Evolutionary conservation across 148 eudicot genomes (phyloP).

Genomic region (Chenopodium quinoa): DNA sequence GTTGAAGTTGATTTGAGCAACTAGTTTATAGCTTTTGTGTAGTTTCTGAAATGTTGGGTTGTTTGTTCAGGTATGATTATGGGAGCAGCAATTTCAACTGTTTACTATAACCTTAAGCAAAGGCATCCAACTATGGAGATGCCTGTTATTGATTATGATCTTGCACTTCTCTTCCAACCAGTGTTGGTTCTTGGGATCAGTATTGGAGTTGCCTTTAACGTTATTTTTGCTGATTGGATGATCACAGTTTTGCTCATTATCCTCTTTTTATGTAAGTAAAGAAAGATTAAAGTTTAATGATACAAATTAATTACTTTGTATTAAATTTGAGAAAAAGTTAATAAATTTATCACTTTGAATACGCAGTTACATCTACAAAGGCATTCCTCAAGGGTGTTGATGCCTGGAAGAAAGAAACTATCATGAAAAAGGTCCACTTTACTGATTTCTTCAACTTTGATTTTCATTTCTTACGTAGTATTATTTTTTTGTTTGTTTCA

Average conservation of each 20-base stretch:
- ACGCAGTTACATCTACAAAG: conserved; percentile 55
- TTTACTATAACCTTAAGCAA: conserved; percentile 53
- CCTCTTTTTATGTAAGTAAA: conserved; percentile 48
- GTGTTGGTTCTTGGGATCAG: conserved; percentile 64
- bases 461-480: neutral
- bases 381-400: conserved; percentile 65
- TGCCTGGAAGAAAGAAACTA: conserved; percentile 69
- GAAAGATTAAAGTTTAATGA: neutral
- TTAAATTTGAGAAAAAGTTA: neutral
- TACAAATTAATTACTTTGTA: neutral
- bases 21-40: neutral
- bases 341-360: neutral
- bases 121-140: conserved; percentile 54
- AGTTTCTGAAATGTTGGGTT: neutral
- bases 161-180: conserved; percentile 64
- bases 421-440: conserved; percentile 50
- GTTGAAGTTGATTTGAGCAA: neutral
- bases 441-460: neutral
- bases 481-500: too few relatives aligned
- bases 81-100: conserved; percentile 61
- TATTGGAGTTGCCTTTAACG: conserved; percentile 60
- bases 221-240: conserved; percentile 73
- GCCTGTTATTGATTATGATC: conserved; percentile 61
- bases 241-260: conserved; percentile 57
- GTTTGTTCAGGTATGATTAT: conserved; percentile 58